These are phyloP conservation scores for Daldinia sp. DNA, from an alignment of 2,329 filamentous ascomycete species.

Conservation along the genomic window DNA sequence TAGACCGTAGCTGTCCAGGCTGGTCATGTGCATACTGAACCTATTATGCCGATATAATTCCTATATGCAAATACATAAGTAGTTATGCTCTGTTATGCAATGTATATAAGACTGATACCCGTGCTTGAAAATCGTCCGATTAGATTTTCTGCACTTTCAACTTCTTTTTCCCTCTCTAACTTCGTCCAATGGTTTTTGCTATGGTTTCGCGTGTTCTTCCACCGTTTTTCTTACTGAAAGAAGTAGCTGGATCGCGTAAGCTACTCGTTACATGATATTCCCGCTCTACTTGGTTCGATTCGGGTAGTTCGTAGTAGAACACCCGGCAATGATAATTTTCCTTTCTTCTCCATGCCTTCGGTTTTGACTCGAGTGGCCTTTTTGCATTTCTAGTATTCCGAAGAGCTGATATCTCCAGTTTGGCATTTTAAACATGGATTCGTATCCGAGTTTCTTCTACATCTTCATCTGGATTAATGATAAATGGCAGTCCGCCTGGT, in stretches of 20 bases:
- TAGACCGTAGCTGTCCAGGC: not conserved
- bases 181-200: slow-evolving; percentile 12
- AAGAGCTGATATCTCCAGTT: not conserved
- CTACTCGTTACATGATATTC: not conserved
- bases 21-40: not conserved
- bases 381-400: not conserved
- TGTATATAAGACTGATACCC: slow-evolving; percentile 4
- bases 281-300: slow-evolving; percentile 1
- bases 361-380: not conserved
- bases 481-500: slow-evolving; percentile 27
- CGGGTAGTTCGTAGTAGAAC: slow-evolving; percentile 33
- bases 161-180: slow-evolving; percentile 20
- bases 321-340: slow-evolving; percentile 12
- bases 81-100: not conserved
- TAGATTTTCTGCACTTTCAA: slow-evolving; percentile 27
- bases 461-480: slow-evolving; percentile 2
- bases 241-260: not conserved
- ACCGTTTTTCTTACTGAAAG: not conserved
- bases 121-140: slow-evolving; percentile 24
- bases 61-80: not conserved
- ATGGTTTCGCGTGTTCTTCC: not conserved
- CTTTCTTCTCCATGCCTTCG: slow-evolving; percentile 11
- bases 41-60: not conserved
- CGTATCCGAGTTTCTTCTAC: not conserved
- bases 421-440: slow-evolving; percentile 5